phyloP scores from a whole-genome alignment of 2,329 filamentous ascomycete genomes.

The Rugonectria rugulosa region DNA sequence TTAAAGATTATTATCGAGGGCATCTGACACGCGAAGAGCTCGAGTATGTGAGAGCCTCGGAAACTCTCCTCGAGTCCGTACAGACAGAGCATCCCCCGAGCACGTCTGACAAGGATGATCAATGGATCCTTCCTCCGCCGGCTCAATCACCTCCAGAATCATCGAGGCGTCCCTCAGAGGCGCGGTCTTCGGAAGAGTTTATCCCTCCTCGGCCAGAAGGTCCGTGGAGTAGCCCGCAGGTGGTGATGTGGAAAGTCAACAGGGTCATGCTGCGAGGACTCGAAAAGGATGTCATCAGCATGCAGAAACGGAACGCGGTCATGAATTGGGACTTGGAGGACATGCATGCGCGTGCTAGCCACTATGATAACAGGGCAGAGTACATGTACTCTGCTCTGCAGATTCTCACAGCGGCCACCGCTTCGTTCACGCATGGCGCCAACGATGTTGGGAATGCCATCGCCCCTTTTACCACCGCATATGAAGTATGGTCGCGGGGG shows the following conservation, averaged over 20 bases:
- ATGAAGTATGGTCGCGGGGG: slow-evolving; percentile 56
- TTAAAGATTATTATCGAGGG: slow-evolving; percentile 59
- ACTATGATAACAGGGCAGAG: slow-evolving; percentile 62
- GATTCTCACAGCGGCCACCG: slow-evolving; percentile 59
- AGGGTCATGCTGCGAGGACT: slow-evolving; percentile 55
- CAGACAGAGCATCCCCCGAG: slow-evolving; percentile 34
- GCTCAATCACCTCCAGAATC: slow-evolving; percentile 31
- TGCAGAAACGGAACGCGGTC: slow-evolving; percentile 56
- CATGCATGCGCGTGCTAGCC: slow-evolving; percentile 57
- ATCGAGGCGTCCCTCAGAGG: slow-evolving; percentile 17
- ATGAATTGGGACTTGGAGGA: slow-evolving; percentile 56
- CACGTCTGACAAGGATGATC: slow-evolving; percentile 41
- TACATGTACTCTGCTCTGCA: slow-evolving; percentile 59
- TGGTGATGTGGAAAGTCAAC: slow-evolving; percentile 51
- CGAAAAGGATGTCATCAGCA: slow-evolving; percentile 55
- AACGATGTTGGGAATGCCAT: slow-evolving; percentile 64
- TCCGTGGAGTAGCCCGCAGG: slow-evolving; percentile 50
- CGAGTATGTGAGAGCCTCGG: slow-evolving; percentile 44
- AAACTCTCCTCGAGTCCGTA: slow-evolving; percentile 45
- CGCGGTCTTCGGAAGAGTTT: slow-evolving; percentile 28
- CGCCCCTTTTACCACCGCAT: slow-evolving; percentile 61
- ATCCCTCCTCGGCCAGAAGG: slow-evolving; percentile 46
- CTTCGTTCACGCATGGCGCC: slow-evolving; percentile 63
- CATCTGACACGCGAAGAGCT: slow-evolving; percentile 57
- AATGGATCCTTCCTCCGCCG: slow-evolving; percentile 43